Evolutionary conservation across 2,329 filamentous ascomycete genomes (phyloP).

Genomic region (Teratosphaeria zuluensis): DNA sequence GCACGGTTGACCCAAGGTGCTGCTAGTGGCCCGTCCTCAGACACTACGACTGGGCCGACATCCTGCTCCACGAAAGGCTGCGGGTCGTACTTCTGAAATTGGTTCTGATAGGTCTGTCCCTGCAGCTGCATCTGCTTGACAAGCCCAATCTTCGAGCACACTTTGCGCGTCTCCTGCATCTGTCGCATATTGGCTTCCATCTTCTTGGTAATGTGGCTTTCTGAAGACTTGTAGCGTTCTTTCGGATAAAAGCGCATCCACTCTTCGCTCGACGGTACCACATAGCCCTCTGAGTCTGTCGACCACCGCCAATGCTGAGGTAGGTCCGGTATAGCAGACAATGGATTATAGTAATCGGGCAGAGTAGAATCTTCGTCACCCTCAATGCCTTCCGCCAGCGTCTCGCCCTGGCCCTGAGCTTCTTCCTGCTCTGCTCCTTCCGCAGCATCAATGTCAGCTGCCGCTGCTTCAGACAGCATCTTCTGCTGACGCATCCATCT

Average conservation of each 20-base stretch:
- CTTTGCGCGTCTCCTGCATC: constrained; percentile 92
- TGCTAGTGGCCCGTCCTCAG: constrained; percentile 82
- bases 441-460: constrained; percentile 35
- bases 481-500: constrained; percentile 74
- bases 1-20: constrained; percentile 71
- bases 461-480: constrained; percentile 29
- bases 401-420: constrained; percentile 52
- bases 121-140: constrained; percentile 99
- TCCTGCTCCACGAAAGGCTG: constrained; percentile 82
- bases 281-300: constrained; percentile 78
- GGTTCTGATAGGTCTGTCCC: constrained; percentile 80
- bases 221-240: constrained; percentile 65
- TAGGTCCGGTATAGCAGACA: constrained; percentile 79
- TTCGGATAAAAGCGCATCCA: constrained; percentile 67
- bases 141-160: constrained; percentile 91
- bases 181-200: constrained; percentile 87
- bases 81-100: constrained; percentile 92
- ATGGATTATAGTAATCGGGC: constrained; percentile 88
- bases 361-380: constrained; percentile 74
- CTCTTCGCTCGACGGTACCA: constrained; percentile 80
- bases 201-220: constrained; percentile 63
- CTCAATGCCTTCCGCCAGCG: constrained; percentile 89
- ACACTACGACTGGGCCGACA: constrained; percentile 78
- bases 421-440: constrained; percentile 38
- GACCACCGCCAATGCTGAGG: constrained; percentile 71